A percentile compares a stretch with the other conserved stretches of the same genome.
These are phyloP conservation scores for Trichosanthes cucumerina DNA, from an alignment of 306 rosid genomes.

Conservation along the genomic window DNA sequence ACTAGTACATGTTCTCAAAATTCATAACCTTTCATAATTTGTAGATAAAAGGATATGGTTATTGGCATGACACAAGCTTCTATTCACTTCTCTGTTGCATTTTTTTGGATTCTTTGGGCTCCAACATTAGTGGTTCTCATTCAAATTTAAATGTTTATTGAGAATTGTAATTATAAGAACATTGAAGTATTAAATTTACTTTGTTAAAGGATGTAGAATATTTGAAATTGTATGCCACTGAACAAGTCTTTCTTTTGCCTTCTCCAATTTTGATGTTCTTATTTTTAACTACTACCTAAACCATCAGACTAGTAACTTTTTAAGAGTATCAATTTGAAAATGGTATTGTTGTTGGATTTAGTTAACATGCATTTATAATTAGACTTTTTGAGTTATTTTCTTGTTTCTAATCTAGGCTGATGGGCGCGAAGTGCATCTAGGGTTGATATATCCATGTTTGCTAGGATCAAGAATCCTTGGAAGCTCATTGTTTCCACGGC, in stretches of 20 bases:
- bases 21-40: slow-evolving; percentile 20
- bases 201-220: neutral
- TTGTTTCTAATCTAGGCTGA: slow-evolving; percentile 59
- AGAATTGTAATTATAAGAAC: neutral
- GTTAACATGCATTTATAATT: neutral
- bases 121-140: slow-evolving; percentile 85
- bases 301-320: no score
- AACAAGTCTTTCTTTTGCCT: neutral
- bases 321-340: no score
- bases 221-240: neutral
- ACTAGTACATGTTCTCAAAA: neutral
- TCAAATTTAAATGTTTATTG: neutral
- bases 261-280: neutral
- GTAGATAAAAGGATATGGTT: slow-evolving; percentile 96
- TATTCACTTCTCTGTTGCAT: slow-evolving; percentile 67
- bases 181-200: neutral
- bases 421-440: slow-evolving; percentile 80
- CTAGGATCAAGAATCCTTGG: slow-evolving; percentile 85
- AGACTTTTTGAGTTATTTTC: neutral
- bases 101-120: slow-evolving; percentile 92
- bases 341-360: no score
- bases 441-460: slow-evolving; percentile 72
- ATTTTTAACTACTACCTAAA: no score
- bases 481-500: slow-evolving; percentile 71
- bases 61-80: slow-evolving; percentile 84